Percentiles rank a stretch among this genome's conserved stretches.
phyloP scores from a whole-genome alignment of 495 filamentous ascomycete species.

The Aspergillus heteromorphus region DNA sequence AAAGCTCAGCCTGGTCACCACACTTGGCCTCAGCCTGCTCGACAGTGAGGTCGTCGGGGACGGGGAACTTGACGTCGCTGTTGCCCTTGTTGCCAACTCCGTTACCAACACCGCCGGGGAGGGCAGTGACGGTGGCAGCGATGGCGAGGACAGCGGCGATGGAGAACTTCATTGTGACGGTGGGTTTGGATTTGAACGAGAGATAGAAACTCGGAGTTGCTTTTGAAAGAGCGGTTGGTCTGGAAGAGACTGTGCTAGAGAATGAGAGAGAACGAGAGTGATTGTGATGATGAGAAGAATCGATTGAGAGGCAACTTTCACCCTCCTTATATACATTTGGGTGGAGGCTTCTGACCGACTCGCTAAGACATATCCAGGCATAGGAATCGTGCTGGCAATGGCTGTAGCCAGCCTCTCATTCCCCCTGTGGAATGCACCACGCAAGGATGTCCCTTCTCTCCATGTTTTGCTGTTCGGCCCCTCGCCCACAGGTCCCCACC shows the following conservation, averaged over 20 bases:
- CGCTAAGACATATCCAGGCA: conserved; percentile 8
- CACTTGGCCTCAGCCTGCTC: conserved; percentile 46
- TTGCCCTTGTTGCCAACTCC: conserved; percentile 27
- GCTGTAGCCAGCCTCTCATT: conserved; percentile 9
- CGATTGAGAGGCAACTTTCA: conserved; percentile 9
- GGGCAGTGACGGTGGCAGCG: conserved; percentile 26
- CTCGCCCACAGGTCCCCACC: conserved; percentile 3
- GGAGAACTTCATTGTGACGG: conserved; percentile 36
- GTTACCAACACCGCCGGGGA: conserved; percentile 18
- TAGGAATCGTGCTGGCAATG: not conserved
- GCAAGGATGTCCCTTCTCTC: conserved; percentile 18
- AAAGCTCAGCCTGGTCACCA: conserved; percentile 41
- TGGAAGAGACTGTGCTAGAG: conserved; percentile 25
- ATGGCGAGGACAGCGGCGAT: conserved; percentile 25
- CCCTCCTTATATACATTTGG: conserved; percentile 34
- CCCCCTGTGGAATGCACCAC: conserved; percentile 29
- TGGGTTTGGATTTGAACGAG: conserved; percentile 34
- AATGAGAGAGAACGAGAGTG: conserved; percentile 20
- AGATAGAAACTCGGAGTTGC: conserved; percentile 22
- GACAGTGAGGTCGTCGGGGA: conserved; percentile 38
- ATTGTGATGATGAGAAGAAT: conserved; percentile 21
- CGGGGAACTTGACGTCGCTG: conserved; percentile 28
- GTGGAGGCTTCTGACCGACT: conserved; percentile 21
- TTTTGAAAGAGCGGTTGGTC: conserved; percentile 1
- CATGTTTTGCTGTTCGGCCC: not conserved